Base-by-base conservation (phyloP, 2,329 filamentous ascomycete genomes). In the Magnaporthiopsis incrustans region DNA sequence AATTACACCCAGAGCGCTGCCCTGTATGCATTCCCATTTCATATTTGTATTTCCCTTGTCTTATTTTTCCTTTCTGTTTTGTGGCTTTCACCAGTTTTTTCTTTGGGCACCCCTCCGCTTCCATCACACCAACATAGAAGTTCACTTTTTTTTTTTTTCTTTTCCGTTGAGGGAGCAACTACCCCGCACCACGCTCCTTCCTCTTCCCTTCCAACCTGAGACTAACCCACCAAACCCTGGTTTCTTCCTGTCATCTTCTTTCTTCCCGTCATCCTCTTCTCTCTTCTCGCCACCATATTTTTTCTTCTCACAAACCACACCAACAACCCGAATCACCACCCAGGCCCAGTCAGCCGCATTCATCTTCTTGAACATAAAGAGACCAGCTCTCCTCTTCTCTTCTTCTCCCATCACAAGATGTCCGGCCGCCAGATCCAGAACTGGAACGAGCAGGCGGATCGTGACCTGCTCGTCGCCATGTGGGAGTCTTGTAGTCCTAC, bases 401-500 rank as follows among this genome's bases (percentile, higher is more conserved):
- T 32, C 57, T 50, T 30, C 4, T 18, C 6, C 6, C 33, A 26
- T 30, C 27, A 30, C 57, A 53, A 60, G 14, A 63, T 58, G 61
- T 38, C 56, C 57, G 44, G 62, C 22, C 57, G 62, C n/a, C n/a
- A 44, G 6, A 26, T 57, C 30, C 67, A 68, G 38, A 62, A 62
- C 2, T 74, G 72, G 71, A 69, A 72, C 8, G 65, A 66, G 4
- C 67, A 70, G 0, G 69, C 71, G 4, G 68, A 75, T 35, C 68
- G 71, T 11, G 71, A 73, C 56, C 68, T 76, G 1, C 69, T 75
- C 10, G 66, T 67, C 15, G 69, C 68, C 30, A 67, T 73, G 11
- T 62, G 67, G 5, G 66, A 72, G 1, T 68, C 67, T 1, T 38
- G 71, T 0, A 63, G 65, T 15, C 73, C 72, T 0, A 67, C 64